A percentile compares a stretch with the other conserved stretches of the same genome.
phyloP scores from a whole-genome alignment of 1,284 basidiomycete genomes.

The Sphagnurus paluster region DNA sequence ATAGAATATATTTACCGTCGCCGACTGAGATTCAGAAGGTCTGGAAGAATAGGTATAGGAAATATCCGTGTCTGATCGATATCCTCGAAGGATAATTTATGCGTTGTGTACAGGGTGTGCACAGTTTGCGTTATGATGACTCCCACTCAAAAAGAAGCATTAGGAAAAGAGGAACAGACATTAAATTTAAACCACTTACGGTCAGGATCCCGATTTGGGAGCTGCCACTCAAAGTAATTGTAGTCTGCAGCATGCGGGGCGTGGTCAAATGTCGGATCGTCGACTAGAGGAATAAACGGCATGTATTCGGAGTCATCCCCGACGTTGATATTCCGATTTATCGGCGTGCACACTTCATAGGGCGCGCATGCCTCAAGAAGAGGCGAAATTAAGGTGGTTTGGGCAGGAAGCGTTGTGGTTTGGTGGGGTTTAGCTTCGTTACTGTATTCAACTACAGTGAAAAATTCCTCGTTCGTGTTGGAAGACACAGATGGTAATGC shows the following conservation, averaged over 20 bases:
- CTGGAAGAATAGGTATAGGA: constrained; percentile 33
- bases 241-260: constrained; percentile 41
- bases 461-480: constrained; percentile 11
- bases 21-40: constrained; percentile 30
- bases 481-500: neutral
- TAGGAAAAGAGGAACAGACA: constrained; percentile 10
- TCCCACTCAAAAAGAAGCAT: constrained; percentile 32
- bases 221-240: constrained; percentile 48
- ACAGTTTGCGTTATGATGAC: constrained; percentile 45
- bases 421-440: neutral
- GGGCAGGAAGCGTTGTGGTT: constrained; percentile 7
- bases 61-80: constrained; percentile 45
- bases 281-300: constrained; percentile 58
- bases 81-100: constrained; percentile 36
- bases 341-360: constrained; percentile 56
- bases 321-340: constrained; percentile 41
- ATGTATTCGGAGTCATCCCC: constrained; percentile 58
- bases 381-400: constrained; percentile 4
- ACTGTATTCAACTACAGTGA: constrained; percentile 13
- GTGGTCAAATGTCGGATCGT: constrained; percentile 50
- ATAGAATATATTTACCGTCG: constrained; percentile 32
- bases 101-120: constrained; percentile 34
- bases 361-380: constrained; percentile 31
- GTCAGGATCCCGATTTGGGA: constrained; percentile 41
- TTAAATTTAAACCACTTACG: constrained; percentile 34